Percentiles rank a stretch among this genome's conserved stretches.
Evolutionary conservation across 2,329 filamentous ascomycete genomes (phyloP).

Genomic region (Periconia digitata): DNA sequence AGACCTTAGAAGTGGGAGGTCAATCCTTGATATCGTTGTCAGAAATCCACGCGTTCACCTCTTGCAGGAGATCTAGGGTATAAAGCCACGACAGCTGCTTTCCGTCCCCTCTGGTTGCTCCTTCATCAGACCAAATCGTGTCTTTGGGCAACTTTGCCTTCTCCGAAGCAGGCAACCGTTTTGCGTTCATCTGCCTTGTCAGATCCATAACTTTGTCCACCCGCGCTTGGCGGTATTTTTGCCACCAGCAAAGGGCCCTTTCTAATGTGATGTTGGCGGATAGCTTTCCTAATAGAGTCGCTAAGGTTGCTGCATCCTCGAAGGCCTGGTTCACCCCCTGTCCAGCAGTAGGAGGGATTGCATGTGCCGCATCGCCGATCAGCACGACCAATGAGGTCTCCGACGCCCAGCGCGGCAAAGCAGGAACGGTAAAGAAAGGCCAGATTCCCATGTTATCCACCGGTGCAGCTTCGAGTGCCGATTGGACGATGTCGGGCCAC

Average conservation of each 20-base stretch:
- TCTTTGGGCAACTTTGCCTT: constrained; percentile 4
- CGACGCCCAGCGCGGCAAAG: constrained; percentile 45
- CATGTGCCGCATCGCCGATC: constrained; percentile 65
- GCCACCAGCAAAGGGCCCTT: constrained; percentile 1
- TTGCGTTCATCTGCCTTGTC: constrained; percentile 5
- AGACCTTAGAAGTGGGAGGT: no score
- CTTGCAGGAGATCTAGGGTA: neutral
- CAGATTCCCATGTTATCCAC: constrained; percentile 13
- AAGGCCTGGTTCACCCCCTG: constrained; percentile 62
- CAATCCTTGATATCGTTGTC: no score
- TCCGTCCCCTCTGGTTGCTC: neutral
- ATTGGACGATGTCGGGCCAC: constrained; percentile 18
- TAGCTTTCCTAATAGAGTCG: neutral
- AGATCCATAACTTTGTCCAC: constrained; percentile 8
- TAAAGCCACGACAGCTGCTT: constrained; percentile 10
- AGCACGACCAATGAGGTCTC: constrained; percentile 49
- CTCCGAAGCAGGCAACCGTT: constrained; percentile 5
- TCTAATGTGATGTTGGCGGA: neutral
- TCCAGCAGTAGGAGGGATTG: constrained; percentile 62
- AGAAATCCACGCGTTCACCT: neutral
- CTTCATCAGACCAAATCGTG: constrained; percentile 6
- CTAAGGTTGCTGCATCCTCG: constrained; percentile 49
- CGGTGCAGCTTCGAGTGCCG: neutral
- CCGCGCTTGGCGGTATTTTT: constrained; percentile 3
- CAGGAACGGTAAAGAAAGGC: constrained; percentile 25